Base-by-base conservation (phyloP, 352 stramenopile genomes). In the Pythium volutum region DNA sequence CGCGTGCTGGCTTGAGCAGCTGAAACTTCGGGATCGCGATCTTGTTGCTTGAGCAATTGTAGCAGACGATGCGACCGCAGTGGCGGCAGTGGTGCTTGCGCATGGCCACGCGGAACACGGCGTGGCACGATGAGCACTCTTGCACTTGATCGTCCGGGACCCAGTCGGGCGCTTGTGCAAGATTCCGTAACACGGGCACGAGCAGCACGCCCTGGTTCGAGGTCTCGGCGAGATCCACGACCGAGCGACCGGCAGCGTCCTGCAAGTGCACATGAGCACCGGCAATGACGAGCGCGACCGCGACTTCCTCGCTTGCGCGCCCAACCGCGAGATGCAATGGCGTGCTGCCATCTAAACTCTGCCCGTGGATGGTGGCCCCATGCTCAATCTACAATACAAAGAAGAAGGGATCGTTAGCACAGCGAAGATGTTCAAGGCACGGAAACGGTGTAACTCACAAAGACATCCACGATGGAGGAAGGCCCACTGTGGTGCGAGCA, bases 21-120 rank as follows among this genome's bases (percentile, higher is more conserved):
- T 92, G 74, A 64, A 95, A 95, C 70, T 95, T 95, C 20, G 84
- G 79, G 57, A 95, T 89, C 26, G 79, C 67, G 48, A 92, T 90
- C 64, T 87, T 90, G 71, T 91, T 85, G 64, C 77, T 89, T 8
- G 81, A 92, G 69, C 86, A 95, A 53, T 89, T 93, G 76, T 91
- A 91, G 69, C 86, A 95, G 36, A 95, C 67, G 46, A 84, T 84
- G 59, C 86, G 86, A 7, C 86, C 86, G 48, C 86, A 95, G 53
- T 95, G 86, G 16, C 79, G 80, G 43, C 86, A 95, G 62, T 92
- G 81, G 62, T 95, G 82, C 57, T 89, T 91, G 31, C 86, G 84
- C 80, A 93, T 91, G 31, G 86, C 83, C 33, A 95, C 69, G 22
- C 82, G 80, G 65, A 95, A 95, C 0, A 71, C 67, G 10, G 79